These are phyloP conservation scores for Blastobotrys attinorum DNA, from an alignment of 805 yeast species.

Conservation along the genomic window DNA sequence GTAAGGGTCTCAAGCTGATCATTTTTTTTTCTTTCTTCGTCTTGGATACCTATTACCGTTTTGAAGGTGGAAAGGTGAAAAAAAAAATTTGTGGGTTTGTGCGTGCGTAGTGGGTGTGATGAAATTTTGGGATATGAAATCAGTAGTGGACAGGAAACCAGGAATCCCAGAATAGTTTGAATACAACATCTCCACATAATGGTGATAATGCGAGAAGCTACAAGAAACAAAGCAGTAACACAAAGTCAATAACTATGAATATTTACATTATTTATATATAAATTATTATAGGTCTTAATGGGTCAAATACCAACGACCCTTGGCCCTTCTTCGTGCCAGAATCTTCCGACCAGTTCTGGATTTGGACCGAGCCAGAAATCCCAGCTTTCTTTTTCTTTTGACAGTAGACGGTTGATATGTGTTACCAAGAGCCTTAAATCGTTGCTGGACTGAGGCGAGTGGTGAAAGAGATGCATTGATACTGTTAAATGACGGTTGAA, in stretches of 20 bases:
- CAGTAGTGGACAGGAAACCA: too few species aligned
- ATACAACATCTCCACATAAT: too few species aligned
- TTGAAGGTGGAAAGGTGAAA: too few species aligned
- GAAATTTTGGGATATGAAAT: too few species aligned
- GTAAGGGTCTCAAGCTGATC: not conserved
- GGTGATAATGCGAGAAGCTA: too few species aligned
- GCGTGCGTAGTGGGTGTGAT: too few species aligned
- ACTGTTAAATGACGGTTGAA: conserved; percentile 12
- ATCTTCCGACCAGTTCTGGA: conserved; percentile 70
- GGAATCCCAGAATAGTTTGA: too few species aligned
- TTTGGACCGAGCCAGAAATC: conserved; percentile 79
- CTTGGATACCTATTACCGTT: too few species aligned
- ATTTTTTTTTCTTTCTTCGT: too few species aligned
- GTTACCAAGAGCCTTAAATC: conserved; percentile 89
- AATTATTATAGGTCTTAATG: conserved; percentile 38
- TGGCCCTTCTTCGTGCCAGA: conserved; percentile 66
- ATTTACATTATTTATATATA: not conserved
- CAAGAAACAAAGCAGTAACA: too few species aligned
- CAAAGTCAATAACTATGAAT: too few species aligned
- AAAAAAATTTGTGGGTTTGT: too few species aligned
- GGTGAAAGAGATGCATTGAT: conserved; percentile 4
- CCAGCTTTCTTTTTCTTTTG: conserved; percentile 82
- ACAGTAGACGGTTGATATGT: conserved; percentile 91
- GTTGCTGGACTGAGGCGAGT: conserved; percentile 32
- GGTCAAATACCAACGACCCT: conserved; percentile 90